Evolutionary conservation across 1,284 basidiomycete species (phyloP), one percentile per base, ranked within the genome.

Genomic region (Rhodofomes roseus): DNA sequence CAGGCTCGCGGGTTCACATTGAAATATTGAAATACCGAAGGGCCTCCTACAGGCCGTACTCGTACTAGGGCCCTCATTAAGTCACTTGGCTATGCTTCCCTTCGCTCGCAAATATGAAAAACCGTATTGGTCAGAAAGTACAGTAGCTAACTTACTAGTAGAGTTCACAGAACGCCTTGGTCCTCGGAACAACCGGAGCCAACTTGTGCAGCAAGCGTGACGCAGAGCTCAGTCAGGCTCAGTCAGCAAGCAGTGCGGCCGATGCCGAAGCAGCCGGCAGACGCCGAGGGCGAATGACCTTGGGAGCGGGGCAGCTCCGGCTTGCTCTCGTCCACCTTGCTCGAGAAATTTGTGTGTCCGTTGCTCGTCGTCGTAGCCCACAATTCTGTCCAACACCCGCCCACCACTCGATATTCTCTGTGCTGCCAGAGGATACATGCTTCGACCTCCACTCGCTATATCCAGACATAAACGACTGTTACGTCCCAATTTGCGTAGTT

Each of bases 391-490:
- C 75, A 75, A 80, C 79, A 75, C 76, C 70, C 68, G 66, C 68
- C 69, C 73, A 71, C 72, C 63, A 64, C 60, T 71, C 71, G 65
- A 70, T 66, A 76, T 84, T 85, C 87, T 89, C 88, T 89, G 87
- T 85, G 77, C 71, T 75, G 79, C 79, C 85, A 89, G 86, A 84
- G 81, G 86, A 89, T 92, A 90, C 89, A 92, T 92, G 89, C 89
- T 89, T 90, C 89, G 87, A 83, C 87, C 87, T 85, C 86, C 84
- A 81, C 83, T 85, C 78, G 79, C 75, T 82, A 84, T 81, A 77
- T 75, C 80, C 74, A 81, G 82, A 78, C 79, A 84, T 76, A 85
- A 83, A 78, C 83, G 78, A 78, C 76, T 77, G 66, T 81, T 80
- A 72, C 76, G 80, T 71, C 82, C 76, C 71, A 78, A 81, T 75